Conservation (phyloP, 345 rosid species). For the Eucalyptus viminalis region DNA sequence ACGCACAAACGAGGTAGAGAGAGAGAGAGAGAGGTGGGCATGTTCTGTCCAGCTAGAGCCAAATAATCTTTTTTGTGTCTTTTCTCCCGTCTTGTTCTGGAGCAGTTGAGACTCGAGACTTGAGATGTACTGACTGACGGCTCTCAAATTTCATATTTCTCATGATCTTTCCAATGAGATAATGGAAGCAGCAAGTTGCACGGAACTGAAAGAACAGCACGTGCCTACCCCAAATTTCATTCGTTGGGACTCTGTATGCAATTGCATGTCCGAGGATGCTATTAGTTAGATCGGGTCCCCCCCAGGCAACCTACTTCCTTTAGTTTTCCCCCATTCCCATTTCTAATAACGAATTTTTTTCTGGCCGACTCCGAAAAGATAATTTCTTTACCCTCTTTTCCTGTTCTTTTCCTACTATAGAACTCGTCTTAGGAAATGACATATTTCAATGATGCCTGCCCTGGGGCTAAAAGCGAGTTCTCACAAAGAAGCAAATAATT, state of each 20-base stretch:
- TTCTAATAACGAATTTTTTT: not conserved
- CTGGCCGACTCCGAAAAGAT: too few relatives aligned
- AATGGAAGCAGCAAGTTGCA: not conserved
- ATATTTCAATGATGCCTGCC: not conserved
- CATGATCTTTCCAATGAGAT: not conserved
- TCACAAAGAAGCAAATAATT: not conserved
- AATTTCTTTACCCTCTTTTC: not conserved
- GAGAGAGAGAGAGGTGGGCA: not conserved
- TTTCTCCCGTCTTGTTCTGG: not conserved
- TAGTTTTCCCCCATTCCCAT: not conserved
- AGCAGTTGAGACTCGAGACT: not conserved
- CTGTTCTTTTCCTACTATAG: not conserved
- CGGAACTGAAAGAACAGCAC: not conserved
- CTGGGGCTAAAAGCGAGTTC: not conserved
- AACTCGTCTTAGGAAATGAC: not conserved
- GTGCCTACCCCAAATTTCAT: not conserved
- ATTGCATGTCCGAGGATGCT: not conserved
- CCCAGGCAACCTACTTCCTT: not conserved
- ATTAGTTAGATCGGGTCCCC: not conserved
- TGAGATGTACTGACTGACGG: not conserved
- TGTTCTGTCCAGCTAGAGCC: conserved; percentile 1
- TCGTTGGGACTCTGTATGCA: not conserved
- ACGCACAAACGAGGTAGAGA: not conserved
- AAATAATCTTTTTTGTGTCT: conserved; percentile 1
- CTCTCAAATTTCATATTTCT: not conserved